A percentile compares a stretch with the other conserved stretches of the same genome.
These are phyloP conservation scores for Epichloe sibirici DNA, from an alignment of 2,329 filamentous ascomycete species.

Conservation along the genomic window DNA sequence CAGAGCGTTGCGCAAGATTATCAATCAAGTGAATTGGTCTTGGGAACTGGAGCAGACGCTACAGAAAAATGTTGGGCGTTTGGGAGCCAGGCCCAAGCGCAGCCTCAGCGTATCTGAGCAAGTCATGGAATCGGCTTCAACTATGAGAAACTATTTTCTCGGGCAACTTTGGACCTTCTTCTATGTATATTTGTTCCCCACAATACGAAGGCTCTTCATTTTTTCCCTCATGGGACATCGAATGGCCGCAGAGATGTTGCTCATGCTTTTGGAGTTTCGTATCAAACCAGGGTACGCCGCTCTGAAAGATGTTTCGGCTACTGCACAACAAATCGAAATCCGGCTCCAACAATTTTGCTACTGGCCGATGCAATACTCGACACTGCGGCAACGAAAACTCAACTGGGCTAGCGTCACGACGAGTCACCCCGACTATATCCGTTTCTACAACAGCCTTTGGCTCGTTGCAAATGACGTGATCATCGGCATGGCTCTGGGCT, in stretches of 20 bases:
- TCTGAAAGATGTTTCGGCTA: constrained; percentile 90
- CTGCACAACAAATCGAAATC: constrained; percentile 94
- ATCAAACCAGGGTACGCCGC: constrained; percentile 66
- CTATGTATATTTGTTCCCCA: constrained; percentile 64
- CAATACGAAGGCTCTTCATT: constrained; percentile 63
- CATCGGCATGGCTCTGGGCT: constrained; percentile 90
- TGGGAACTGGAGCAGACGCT: constrained; percentile 77
- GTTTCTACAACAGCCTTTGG: constrained; percentile 98
- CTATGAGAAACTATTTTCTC: constrained; percentile 64
- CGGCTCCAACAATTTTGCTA: constrained; percentile 97
- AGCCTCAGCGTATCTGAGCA: constrained; percentile 87
- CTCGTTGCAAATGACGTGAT: constrained; percentile 98
- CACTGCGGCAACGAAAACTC: constrained; percentile 73
- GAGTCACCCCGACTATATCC: constrained; percentile 93
- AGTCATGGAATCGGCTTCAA: constrained; percentile 85
- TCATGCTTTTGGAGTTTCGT: constrained; percentile 76
- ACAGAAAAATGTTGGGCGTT: constrained; percentile 78
- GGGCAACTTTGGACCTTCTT: constrained; percentile 58
- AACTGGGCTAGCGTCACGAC: constrained; percentile 95
- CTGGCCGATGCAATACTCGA: constrained; percentile 95
- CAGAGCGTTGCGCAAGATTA: constrained; percentile 62
- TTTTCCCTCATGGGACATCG: constrained; percentile 68
- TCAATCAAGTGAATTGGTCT: constrained; percentile 93
- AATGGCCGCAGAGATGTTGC: constrained; percentile 63
- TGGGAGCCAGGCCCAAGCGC: constrained; percentile 70